Evolutionary conservation across 106 monocot species (phyloP), one percentile per base, ranked within the genome.

Genomic region (Cymbidium sinense): DNA sequence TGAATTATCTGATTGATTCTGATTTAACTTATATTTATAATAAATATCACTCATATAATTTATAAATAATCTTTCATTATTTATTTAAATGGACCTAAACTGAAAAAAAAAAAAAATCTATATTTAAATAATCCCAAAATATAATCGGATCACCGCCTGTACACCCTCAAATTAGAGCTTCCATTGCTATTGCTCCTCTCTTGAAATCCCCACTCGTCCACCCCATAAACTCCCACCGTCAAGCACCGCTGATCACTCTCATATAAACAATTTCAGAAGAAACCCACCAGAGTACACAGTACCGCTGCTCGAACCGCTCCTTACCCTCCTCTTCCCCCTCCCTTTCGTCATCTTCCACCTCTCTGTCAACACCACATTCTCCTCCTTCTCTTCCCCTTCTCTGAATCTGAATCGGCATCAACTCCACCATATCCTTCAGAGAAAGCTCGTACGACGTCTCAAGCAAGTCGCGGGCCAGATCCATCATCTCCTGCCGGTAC

Each of bases 401-500:
- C 2, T 34, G 70, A 34, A 2, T 72, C 13, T n/a, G 17, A 3
- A 12, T 20, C 70, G 51, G 5, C 1, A 41, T 69, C 1, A 50
- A 25, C 36, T 86, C 86, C 8, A 86, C 89, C 23, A 89, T 79
- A 54, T 89, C 89, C 62, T 76, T 82, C 41, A 89, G 76, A 10
- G 89, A 86, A 71, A 89, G 81, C 83, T 88, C 88, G 34, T 83
- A 88, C 0, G 55, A 75, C 1, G 75, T 30, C 55, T 89, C 89
- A 0, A 81, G 83, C 76, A 86, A 33, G 43, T 51, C 86, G 9
- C 81, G 75, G 7, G 83, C 86, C 76, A 86, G 64, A 12, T 89
- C 83, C 50, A 89, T 71, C 89, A 89, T 81, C 83, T 89, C 86
- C 79, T 84, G 75, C 69, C 86, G 70, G 54, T 86, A 89, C 64